Base-by-base conservation (phyloP, 352 stramenopile genomes). In the Phytophthora ramorum region DNA sequence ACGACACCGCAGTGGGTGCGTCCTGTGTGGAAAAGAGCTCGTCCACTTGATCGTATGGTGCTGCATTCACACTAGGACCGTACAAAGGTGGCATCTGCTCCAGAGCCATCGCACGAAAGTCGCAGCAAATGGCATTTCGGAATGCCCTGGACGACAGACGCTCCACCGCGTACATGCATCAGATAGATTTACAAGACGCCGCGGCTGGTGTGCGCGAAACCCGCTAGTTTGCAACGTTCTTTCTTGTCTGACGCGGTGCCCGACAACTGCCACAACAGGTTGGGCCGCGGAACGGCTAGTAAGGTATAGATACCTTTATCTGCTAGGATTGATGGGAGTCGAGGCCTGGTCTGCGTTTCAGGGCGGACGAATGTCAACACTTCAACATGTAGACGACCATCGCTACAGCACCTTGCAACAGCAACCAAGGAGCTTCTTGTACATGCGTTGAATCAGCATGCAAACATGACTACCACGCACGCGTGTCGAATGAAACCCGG, bases 41-140 rank as follows among this genome's bases (percentile, higher is more conserved):
- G 26, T 12, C 16, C 19, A 14, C 6, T 48, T 28, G n/a, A 16
- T 22, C 50, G 52, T 45, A 63, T 69, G 61, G 52, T 17, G 28
- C 22, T 26, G 32, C n/a, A 37, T 35, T 13, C 9, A 46, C 34
- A 22, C n/a, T 40, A 2, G 37, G 50, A 16, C 40, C 40, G 24
- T 16, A 32, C 54, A 20, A 50, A 30, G 8, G 24, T 35, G 20
- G 54, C 62, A 64, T 60, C 48, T 69, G 62, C 47, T 60, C 37
- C 26, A 30, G 17, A n/a, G 32, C 20, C 50, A 43, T 28, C 28
- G 49, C 50, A 61, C 59, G 41, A 55, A 55, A 51, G 40, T 50
- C 20, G 17, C 44, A 51, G 50, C 59, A 61, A 61, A 44, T 56
- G 50, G 28, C n/a, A 52, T 44, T 26, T 6, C 49, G 34, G 59